A percentile compares a stretch with the other conserved stretches of the same genome.
phyloP scores from a whole-genome alignment of 306 rosid genomes.

The Corylus americana region DNA sequence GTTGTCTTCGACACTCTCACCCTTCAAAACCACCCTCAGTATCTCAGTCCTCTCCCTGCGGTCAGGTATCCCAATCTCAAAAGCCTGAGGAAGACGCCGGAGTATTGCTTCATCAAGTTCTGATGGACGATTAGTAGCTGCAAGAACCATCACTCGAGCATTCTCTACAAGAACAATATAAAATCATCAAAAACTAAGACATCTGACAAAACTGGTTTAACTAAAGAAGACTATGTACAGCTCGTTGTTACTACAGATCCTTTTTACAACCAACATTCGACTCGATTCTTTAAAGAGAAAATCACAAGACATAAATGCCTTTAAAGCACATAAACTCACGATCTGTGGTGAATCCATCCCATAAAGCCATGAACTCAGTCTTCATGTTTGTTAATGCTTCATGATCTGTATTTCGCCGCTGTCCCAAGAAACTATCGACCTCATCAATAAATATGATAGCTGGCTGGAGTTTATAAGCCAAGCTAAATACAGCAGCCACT shows the following conservation, averaged over 20 bases:
- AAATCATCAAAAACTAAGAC: slow-evolving; percentile 10
- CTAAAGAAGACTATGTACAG: slow-evolving; percentile 5
- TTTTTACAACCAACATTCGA: slow-evolving; percentile 19
- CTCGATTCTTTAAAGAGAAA: not conserved
- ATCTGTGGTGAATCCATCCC: slow-evolving; percentile 99
- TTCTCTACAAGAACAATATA: slow-evolving; percentile 45
- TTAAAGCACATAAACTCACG: slow-evolving; percentile 52
- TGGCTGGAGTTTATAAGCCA: slow-evolving; percentile 98
- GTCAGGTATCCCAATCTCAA: slow-evolving; percentile 88
- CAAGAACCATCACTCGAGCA: slow-evolving; percentile 97
- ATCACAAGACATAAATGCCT: not conserved
- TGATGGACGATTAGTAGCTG: slow-evolving; percentile 98
- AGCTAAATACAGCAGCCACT: slow-evolving; percentile 96
- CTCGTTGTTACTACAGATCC: slow-evolving; percentile 4
- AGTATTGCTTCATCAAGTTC: slow-evolving; percentile 99
- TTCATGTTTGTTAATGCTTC: slow-evolving; percentile 95
- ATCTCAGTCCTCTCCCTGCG: slow-evolving; percentile 76
- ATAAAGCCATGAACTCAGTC: slow-evolving; percentile 97
- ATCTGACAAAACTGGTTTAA: slow-evolving; percentile 19
- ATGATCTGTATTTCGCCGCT: slow-evolving; percentile 91
- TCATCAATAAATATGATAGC: slow-evolving; percentile 97
- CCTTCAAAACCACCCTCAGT: slow-evolving; percentile 80
- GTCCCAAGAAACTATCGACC: slow-evolving; percentile 98
- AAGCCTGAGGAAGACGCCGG: slow-evolving; percentile 97
- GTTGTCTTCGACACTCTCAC: slow-evolving; percentile 59